Evolutionary conservation across 441 rosid species (phyloP).

Genomic region (Populus trichocarpa): DNA sequence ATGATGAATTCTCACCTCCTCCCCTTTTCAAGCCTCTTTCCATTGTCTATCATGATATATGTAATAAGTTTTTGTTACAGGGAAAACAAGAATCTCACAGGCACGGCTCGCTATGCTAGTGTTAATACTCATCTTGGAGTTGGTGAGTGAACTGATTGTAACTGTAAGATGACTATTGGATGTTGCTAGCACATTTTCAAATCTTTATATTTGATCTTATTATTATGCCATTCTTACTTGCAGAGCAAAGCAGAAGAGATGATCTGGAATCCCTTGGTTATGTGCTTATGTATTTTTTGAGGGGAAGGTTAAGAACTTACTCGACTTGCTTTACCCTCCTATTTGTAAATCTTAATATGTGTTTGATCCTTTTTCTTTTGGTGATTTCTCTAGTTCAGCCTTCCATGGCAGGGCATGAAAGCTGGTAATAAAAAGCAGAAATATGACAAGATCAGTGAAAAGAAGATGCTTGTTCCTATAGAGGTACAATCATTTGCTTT

Average conservation of each 20-base stretch:
- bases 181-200: not conserved
- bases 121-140: conserved; percentile 85
- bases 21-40: conserved; percentile 12
- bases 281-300: conserved; percentile 82
- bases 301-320: conserved; percentile 59
- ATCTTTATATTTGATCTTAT: conserved; percentile 4
- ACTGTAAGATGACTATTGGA: conserved; percentile 6
- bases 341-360: conserved; percentile 8
- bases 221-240: not conserved
- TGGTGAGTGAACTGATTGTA: conserved; percentile 44
- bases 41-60: conserved; percentile 5
- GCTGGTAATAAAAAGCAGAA: conserved; percentile 93
- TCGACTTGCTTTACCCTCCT: not conserved
- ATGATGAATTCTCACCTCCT: conserved; percentile 1
- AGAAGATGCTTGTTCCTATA: conserved; percentile 69
- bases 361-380: not conserved
- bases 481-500: conserved; percentile 50
- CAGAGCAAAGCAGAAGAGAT: conserved; percentile 94
- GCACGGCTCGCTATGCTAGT: conserved; percentile 94
- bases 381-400: conserved; percentile 41
- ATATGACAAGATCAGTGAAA: conserved; percentile 89
- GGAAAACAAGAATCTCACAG: conserved; percentile 45
- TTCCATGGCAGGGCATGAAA: conserved; percentile 90
- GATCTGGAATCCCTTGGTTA: conserved; percentile 93
- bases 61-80: not conserved